Percentiles rank a stretch among this genome's conserved stretches.
phyloP scores from a whole-genome alignment of 2,329 filamentous ascomycete genomes.

The Albifimbria verrucaria region DNA sequence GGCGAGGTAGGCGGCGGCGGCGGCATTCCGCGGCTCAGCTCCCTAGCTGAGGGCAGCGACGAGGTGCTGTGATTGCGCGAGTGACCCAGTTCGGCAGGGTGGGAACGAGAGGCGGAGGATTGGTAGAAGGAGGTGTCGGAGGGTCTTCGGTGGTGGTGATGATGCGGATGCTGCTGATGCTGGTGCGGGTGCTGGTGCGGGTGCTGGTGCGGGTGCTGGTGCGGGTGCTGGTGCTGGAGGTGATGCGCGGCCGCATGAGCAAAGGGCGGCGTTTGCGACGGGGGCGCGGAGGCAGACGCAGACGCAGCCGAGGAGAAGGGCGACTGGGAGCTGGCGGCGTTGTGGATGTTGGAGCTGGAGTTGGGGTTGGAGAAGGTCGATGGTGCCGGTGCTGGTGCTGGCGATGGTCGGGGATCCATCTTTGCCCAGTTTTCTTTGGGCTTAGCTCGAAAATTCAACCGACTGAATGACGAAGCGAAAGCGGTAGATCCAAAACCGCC shows the following conservation, averaged over 20 bases:
- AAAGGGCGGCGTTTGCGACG: constrained; percentile 10
- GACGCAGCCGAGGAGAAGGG: constrained; percentile 23
- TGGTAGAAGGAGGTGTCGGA: constrained; percentile 42
- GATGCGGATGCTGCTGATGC: background rate
- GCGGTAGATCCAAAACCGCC: background rate
- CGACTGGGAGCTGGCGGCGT: constrained; percentile 27
- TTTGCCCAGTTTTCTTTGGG: background rate
- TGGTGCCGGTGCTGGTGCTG: background rate
- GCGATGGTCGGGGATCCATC: background rate
- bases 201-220: constrained; percentile 11
- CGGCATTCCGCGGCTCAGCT: constrained; percentile 41
- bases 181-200: constrained; percentile 10
- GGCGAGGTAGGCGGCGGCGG: constrained; percentile 40
- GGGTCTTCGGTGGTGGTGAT: constrained; percentile 26
- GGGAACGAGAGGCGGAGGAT: constrained; percentile 24
- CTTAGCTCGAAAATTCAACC: constrained; percentile 1
- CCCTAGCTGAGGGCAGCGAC: constrained; percentile 35
- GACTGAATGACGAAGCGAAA: background rate
- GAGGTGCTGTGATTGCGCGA: constrained; percentile 43
- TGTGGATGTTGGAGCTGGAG: constrained; percentile 28
- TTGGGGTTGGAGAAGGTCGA: constrained; percentile 27
- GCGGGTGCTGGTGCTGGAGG: constrained; percentile 3
- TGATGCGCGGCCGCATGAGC: constrained; percentile 10
- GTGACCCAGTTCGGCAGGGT: constrained; percentile 31
- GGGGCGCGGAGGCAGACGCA: constrained; percentile 6